Percentiles rank a stretch among this genome's conserved stretches.
Evolutionary conservation across 2,329 filamentous ascomycete species (phyloP).

Genomic region (Grosmannia huntii): DNA sequence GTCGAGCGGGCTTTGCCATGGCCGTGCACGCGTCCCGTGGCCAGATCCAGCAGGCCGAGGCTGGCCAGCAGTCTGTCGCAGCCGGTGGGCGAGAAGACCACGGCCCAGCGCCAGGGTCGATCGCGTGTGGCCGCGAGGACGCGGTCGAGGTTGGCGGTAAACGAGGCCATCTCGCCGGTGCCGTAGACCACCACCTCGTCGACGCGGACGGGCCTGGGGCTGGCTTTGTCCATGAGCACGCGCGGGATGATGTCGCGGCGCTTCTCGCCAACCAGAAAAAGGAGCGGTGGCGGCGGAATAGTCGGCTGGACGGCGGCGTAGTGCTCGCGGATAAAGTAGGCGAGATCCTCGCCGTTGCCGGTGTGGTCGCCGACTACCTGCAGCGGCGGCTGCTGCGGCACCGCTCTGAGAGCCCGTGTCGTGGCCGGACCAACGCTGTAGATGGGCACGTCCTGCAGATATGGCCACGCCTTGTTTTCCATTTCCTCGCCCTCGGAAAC

Average conservation of each 20-base stretch:
- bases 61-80: conserved; percentile 46
- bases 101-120: conserved; percentile 49
- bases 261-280: conserved; percentile 87
- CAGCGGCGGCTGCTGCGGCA: conserved; percentile 36
- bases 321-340: conserved; percentile 65
- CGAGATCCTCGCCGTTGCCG: conserved; percentile 72
- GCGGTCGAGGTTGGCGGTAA: conserved; percentile 51
- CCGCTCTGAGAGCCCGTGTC: conserved; percentile 54
- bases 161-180: conserved; percentile 70
- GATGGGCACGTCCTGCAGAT: conserved; percentile 44
- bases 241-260: conserved; percentile 81
- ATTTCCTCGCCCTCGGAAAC: conserved; percentile 38
- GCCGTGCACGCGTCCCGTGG: conserved; percentile 20
- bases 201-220: conserved; percentile 42
- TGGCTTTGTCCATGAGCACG: conserved; percentile 46
- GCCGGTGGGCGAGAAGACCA: conserved; percentile 59
- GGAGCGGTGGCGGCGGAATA: conserved; percentile 47
- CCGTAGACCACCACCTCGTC: conserved; percentile 78
- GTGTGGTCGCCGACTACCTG: conserved; percentile 67
- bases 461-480: conserved; percentile 27
- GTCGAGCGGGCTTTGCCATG: conserved; percentile 24
- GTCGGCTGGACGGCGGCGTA: conserved; percentile 33
- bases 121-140: conserved; percentile 32
- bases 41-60: conserved; percentile 36
- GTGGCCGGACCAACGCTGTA: conserved; percentile 78